Base-by-base conservation (phyloP, 2,329 filamentous ascomycete species). In the Verticillium dahliae region DNA sequence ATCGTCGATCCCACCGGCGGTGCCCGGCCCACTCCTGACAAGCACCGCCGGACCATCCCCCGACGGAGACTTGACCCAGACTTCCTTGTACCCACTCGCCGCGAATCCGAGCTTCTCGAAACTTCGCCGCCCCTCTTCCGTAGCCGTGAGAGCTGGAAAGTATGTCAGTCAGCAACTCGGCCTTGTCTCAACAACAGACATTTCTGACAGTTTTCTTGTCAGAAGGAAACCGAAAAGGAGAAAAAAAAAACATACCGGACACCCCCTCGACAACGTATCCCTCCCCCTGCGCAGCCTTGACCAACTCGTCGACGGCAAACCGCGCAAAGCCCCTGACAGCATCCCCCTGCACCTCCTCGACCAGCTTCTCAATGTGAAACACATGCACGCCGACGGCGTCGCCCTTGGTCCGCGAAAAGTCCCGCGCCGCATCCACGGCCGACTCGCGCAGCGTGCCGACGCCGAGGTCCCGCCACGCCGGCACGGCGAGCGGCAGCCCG, bases 321-420 rank as follows among this genome's bases (percentile, higher is more conserved):
- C 67, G 65, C 1, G 67, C 65, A 58, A 73, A 72, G 13, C 67
- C 56, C 41, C 45, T 65, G 33, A 63, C 31, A 14, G 14, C 41
- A n/a, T 45, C 4, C 6, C 22, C 35, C 7, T 37, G 61, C 15
- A 34, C 56, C 11, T 58, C 63, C 6, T 57, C 50, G 3, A 60
- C 38, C 38, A 70, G 70, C 14, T 68, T 66, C 63, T 75, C 73
- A 61, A 75, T 66, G 59, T 75, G 73, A 64, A 74, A 75, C 5
- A 75, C 67, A 65, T 75, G 73, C 57, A 75, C 58, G 4, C 73
- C 73, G 7, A 74, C 67, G 2, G 45, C 57, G 22, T 39, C 15
- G 37, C 18, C 61, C 37, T 34, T 57, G 13, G 52, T 63, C 6
- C 60, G 37, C n/a, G 67, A 64, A 56, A 73, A 70, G 56, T 55